Percentiles rank a stretch among this genome's conserved stretches.
Conservation (phyloP, 495 filamentous ascomycete genomes). For the Cladorrhinum samala region DNA sequence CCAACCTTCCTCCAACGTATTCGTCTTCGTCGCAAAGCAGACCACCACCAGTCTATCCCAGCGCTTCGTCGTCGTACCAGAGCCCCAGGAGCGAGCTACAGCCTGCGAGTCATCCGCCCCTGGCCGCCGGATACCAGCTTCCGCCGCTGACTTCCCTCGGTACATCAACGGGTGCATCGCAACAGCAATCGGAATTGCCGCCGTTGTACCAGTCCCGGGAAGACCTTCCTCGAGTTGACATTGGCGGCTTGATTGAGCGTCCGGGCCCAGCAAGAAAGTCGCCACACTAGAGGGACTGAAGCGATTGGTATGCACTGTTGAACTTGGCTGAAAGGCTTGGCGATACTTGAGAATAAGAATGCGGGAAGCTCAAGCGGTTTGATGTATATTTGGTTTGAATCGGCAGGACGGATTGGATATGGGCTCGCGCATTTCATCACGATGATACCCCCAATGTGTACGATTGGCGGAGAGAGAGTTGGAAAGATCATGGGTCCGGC, state of each 20-base stretch:
- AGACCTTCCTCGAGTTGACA: conserved; percentile 47
- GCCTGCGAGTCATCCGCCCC: conserved; percentile 24
- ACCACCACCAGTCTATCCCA: conserved; percentile 39
- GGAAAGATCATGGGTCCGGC: too few species aligned
- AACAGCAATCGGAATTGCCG: neutral
- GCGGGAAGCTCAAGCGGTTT: neutral
- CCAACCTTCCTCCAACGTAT: conserved; percentile 26
- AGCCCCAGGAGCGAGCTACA: conserved; percentile 41
- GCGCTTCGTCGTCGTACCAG: conserved; percentile 35
- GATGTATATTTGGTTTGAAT: neutral
- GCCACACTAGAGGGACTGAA: too few species aligned
- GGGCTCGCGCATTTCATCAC: too few species aligned
- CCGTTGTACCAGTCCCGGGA: conserved; percentile 33
- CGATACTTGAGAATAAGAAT: too few species aligned
- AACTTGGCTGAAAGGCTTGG: too few species aligned
- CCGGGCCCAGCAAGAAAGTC: too few species aligned
- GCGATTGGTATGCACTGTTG: too few species aligned
- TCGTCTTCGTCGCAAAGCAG: conserved; percentile 34
- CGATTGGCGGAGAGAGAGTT: conserved; percentile 3
- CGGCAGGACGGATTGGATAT: too few species aligned
- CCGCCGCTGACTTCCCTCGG: conserved; percentile 41
- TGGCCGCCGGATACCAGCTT: conserved; percentile 42
- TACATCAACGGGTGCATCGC: conserved; percentile 28
- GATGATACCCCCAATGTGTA: conserved; percentile 24
- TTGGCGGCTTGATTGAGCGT: conserved; percentile 48